A percentile compares a stretch with the other conserved stretches of the same genome.
phyloP scores from a whole-genome alignment of 1,139 yeast species.

The Kodamaea derodonti region DNA sequence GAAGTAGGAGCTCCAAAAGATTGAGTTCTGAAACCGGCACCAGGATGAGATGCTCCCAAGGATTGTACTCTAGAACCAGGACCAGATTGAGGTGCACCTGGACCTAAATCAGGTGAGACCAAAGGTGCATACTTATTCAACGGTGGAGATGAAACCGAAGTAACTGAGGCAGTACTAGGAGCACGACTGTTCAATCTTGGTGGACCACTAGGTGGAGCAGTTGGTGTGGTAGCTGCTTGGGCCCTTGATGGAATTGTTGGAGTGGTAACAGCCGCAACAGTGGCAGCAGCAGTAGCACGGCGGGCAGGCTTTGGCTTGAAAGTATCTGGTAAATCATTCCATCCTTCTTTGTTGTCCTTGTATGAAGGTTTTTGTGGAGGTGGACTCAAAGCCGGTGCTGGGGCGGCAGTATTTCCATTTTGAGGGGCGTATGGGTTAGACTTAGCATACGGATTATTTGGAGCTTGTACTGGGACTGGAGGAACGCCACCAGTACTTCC shows the following conservation, averaged over 20 bases:
- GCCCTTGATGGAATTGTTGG: constrained; percentile 14
- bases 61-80: constrained; percentile 16
- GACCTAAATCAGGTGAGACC: neutral
- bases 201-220: constrained; percentile 29
- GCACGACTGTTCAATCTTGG: constrained; percentile 27
- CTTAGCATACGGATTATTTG: constrained; percentile 23
- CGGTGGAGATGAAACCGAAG: constrained; percentile 14
- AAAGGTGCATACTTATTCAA: constrained; percentile 10
- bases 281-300: constrained; percentile 49
- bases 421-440: constrained; percentile 28
- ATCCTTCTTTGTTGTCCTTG: constrained; percentile 70
- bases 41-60: constrained; percentile 13
- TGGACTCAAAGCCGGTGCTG: constrained; percentile 10
- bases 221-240: constrained; percentile 12
- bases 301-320: constrained; percentile 48
- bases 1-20: constrained; percentile 12
- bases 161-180: constrained; percentile 18
- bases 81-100: constrained; percentile 24
- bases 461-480: constrained; percentile 4
- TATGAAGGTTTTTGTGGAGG: constrained; percentile 39
- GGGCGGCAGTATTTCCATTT: neutral
- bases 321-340: constrained; percentile 89
- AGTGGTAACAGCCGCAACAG: constrained; percentile 15
- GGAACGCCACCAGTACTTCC: constrained; percentile 10
- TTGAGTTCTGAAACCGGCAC: constrained; percentile 3